Conservation (phyloP, 345 rosid genomes). For the Clausena lansium region DNA sequence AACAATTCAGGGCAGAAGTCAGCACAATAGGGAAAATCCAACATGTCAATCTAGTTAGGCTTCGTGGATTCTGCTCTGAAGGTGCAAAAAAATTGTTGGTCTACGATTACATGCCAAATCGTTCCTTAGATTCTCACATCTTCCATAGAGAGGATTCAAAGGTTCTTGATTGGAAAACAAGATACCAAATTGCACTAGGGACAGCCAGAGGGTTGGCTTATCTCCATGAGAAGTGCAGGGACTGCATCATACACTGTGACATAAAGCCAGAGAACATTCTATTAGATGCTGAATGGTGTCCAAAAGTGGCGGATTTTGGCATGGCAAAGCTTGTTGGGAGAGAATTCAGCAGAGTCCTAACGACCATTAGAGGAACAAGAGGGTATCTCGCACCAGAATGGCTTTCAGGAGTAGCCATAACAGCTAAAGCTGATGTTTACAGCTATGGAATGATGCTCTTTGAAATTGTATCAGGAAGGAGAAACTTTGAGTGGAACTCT, state of each 20-base stretch:
- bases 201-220: conserved; percentile 77
- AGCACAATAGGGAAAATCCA: conserved; percentile 76
- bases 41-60: conserved; percentile 75
- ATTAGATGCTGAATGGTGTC: conserved; percentile 55
- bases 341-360: conserved; percentile 79
- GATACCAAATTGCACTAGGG: conserved; percentile 70
- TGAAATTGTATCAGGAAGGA: conserved; percentile 74
- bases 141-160: conserved; percentile 32
- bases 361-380: conserved; percentile 84
- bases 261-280: conserved; percentile 89
- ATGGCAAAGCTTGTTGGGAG: conserved; percentile 81
- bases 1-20: conserved; percentile 81
- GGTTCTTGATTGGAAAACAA: conserved; percentile 52
- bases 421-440: conserved; percentile 83
- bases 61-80: conserved; percentile 83
- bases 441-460: conserved; percentile 93
- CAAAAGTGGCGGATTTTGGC: conserved; percentile 89
- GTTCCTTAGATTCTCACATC: conserved; percentile 66
- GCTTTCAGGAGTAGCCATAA: conserved; percentile 82
- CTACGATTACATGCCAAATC: conserved; percentile 77
- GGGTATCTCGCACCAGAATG: conserved; percentile 93
- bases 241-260: conserved; percentile 87
- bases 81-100: conserved; percentile 59
- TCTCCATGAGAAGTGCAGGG: conserved; percentile 81
- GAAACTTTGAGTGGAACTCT: conserved; percentile 52